Conservation (phyloP, 352 stramenopile species). For the Phytophthora litchii region DNA sequence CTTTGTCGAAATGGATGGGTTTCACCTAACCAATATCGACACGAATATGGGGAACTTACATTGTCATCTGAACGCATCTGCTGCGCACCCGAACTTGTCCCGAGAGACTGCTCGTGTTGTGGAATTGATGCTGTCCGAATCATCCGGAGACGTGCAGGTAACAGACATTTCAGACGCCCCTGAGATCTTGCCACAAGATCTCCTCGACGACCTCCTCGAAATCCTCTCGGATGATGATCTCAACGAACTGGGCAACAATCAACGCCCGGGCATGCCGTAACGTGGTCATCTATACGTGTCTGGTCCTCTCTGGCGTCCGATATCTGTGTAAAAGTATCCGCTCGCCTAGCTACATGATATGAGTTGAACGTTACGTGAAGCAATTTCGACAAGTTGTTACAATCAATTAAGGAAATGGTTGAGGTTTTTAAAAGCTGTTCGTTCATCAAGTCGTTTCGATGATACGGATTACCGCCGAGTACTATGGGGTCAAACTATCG, state of each 20-base stretch:
- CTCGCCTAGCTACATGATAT: too few relatives aligned
- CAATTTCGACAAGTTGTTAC: background rate
- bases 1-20: conserved; percentile 18
- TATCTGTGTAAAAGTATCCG: too few relatives aligned
- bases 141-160: conserved; percentile 17
- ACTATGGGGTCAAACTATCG: too few relatives aligned
- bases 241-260: conserved; percentile 22
- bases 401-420: background rate
- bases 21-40: conserved; percentile 1
- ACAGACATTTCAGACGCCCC: conserved; percentile 22
- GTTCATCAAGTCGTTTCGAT: too few relatives aligned
- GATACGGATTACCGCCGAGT: too few relatives aligned
- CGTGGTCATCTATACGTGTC: background rate
- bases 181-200: conserved; percentile 28
- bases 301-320: too few relatives aligned
- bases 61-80: background rate
- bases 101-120: conserved; percentile 15
- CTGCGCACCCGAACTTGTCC: conserved; percentile 10
- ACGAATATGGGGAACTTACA: background rate
- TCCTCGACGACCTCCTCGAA: conserved; percentile 29
- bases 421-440: too few relatives aligned
- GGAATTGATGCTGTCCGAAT: conserved; percentile 29
- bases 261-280: background rate
- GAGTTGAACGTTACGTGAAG: background rate
- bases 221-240: conserved; percentile 32